These are phyloP conservation scores for Nannizzia gypsea DNA, from an alignment of 2,329 filamentous ascomycete species.

Conservation along the genomic window DNA sequence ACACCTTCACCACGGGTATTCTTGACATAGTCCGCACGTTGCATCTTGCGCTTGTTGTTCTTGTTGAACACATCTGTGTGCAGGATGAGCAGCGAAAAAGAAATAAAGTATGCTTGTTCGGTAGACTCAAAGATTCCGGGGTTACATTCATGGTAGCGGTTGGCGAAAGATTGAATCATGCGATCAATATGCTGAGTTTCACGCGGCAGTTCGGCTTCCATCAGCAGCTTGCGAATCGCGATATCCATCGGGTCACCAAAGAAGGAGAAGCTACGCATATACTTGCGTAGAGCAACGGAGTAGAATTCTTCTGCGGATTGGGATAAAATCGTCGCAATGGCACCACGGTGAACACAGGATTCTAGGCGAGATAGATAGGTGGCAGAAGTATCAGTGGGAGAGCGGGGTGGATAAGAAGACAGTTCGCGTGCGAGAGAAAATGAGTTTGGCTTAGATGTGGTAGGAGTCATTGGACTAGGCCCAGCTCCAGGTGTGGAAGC, in stretches of 20 bases:
- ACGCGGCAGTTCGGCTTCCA: slow-evolving; percentile 91
- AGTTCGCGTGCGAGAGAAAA: slow-evolving; percentile 62
- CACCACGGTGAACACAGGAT: slow-evolving; percentile 63
- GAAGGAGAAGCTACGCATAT: slow-evolving; percentile 89
- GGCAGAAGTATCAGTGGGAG: slow-evolving; percentile 79
- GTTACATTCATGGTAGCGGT: slow-evolving; percentile 96
- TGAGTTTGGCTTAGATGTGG: slow-evolving; percentile 69
- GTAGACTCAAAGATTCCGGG: slow-evolving; percentile 83
- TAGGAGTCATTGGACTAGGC: slow-evolving; percentile 45
- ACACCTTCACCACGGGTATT: slow-evolving; percentile 87
- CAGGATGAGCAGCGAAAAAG: slow-evolving; percentile 89
- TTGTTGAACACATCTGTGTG: slow-evolving; percentile 99
- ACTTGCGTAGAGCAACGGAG: slow-evolving; percentile 73
- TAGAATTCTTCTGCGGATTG: slow-evolving; percentile 80
- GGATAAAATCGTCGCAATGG: slow-evolving; percentile 73
- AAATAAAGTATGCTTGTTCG: slow-evolving; percentile 96
- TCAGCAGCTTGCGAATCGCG: slow-evolving; percentile 86
- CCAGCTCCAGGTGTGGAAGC: slow-evolving; percentile 23
- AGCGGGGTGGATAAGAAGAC: slow-evolving; percentile 52
- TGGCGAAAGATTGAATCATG: slow-evolving; percentile 84
- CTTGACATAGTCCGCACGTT: slow-evolving; percentile 86
- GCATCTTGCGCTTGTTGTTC: slow-evolving; percentile 99
- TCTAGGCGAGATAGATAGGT: slow-evolving; percentile 80
- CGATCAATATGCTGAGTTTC: slow-evolving; percentile 98
- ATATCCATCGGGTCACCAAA: slow-evolving; percentile 98